Evolutionary conservation across 2,329 filamentous ascomycete genomes (phyloP).

Genomic region (Penicillium sp.): DNA sequence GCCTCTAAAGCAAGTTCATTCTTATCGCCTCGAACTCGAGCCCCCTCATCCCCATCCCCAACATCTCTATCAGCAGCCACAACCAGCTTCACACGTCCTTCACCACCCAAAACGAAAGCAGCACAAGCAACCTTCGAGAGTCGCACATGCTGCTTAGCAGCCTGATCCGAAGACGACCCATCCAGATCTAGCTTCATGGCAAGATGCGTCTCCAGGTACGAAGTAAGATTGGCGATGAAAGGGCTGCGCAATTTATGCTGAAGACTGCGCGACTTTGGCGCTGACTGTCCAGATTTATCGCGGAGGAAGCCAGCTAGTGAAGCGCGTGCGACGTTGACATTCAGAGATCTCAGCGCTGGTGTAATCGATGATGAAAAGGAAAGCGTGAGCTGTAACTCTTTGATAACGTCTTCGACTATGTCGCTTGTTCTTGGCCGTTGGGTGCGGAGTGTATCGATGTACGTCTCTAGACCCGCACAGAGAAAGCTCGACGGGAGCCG

Average conservation of each 20-base stretch:
- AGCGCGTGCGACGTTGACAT: constrained; percentile 36
- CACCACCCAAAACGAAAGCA: constrained; percentile 40
- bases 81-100: constrained; percentile 43
- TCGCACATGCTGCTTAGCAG: constrained; percentile 31
- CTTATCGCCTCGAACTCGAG: constrained; percentile 4
- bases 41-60: constrained; percentile 13
- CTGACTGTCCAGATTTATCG: background rate
- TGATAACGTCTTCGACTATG: constrained; percentile 35
- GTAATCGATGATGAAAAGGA: constrained; percentile 39
- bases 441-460: constrained; percentile 24
- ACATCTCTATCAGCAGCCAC: constrained; percentile 23
- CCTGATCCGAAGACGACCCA: constrained; percentile 10
- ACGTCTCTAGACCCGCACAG: constrained; percentile 45
- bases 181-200: constrained; percentile 42
- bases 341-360: constrained; percentile 36
- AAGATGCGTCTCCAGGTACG: constrained; percentile 40
- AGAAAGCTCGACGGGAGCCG: constrained; percentile 48
- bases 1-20: constrained; percentile 28
- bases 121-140: constrained; percentile 41
- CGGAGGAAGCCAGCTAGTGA: constrained; percentile 26
- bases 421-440: background rate
- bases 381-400: constrained; percentile 43
- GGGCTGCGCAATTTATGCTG: constrained; percentile 13
- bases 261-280: constrained; percentile 9
- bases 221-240: constrained; percentile 28